phyloP scores from a whole-genome alignment of 805 yeast genomes.

The Citeromyces matritensis region DNA sequence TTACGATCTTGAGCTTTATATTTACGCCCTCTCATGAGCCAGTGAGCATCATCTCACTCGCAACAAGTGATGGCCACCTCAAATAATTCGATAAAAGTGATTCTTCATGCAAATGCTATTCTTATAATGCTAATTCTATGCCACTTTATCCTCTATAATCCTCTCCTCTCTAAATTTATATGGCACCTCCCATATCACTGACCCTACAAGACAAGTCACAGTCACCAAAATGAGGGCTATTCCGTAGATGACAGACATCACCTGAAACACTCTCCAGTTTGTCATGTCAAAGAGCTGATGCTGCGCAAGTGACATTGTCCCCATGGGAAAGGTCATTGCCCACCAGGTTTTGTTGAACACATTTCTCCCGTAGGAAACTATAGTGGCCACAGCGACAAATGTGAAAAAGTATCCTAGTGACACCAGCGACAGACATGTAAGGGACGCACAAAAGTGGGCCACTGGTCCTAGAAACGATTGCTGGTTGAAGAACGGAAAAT shows the following conservation, averaged over 20 bases:
- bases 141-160: too few relatives aligned
- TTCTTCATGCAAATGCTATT: too few relatives aligned
- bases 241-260: constrained; percentile 48
- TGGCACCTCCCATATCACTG: constrained; percentile 17
- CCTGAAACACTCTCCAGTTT: constrained; percentile 41
- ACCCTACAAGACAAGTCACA: constrained; percentile 21
- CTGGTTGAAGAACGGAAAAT: background rate
- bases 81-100: too few relatives aligned
- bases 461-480: constrained; percentile 2
- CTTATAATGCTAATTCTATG: too few relatives aligned
- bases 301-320: constrained; percentile 59
- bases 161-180: too few relatives aligned
- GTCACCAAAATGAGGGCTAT: constrained; percentile 30
- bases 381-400: constrained; percentile 5
- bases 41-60: too few relatives aligned
- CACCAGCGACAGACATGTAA: constrained; percentile 4
- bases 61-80: too few relatives aligned
- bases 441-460: constrained; percentile 1
- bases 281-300: constrained; percentile 31
- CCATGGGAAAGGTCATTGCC: constrained; percentile 86
- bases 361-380: constrained; percentile 7
- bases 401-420: constrained; percentile 1
- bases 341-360: constrained; percentile 45
- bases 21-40: too few relatives aligned
- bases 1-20: too few relatives aligned